Percentiles rank a stretch among this genome's conserved stretches.
phyloP scores from a whole-genome alignment of 805 yeast genomes.

The Wickerhamomyces chambardii region DNA sequence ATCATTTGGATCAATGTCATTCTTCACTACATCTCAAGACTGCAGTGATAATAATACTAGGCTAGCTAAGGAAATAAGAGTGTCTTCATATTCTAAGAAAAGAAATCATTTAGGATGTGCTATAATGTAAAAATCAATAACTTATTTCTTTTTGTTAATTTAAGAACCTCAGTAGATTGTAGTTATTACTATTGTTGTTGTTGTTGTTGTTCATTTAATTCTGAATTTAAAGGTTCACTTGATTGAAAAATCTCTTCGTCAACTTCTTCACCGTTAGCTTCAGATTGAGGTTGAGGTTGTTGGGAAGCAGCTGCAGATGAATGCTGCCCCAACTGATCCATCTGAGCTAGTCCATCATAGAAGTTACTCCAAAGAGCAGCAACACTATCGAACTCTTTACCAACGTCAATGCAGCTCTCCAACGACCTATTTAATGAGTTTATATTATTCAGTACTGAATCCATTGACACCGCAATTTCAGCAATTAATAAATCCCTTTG shows the following conservation, averaged over 20 bases:
- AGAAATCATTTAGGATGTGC: background rate
- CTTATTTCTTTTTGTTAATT: no score
- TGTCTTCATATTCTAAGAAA: background rate
- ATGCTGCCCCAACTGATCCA: no score
- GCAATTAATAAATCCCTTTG: conserved; percentile 51
- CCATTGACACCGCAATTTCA: conserved; percentile 52
- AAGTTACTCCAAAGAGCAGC: conserved; percentile 64
- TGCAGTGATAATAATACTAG: no score
- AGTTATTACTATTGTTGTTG: no score
- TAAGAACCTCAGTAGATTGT: no score
- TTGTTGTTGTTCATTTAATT: conserved; percentile 5
- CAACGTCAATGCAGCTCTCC: conserved; percentile 61
- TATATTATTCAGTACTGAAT: conserved; percentile 53
- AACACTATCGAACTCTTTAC: conserved; percentile 67
- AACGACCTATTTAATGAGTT: conserved; percentile 60
- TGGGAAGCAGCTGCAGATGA: no score
- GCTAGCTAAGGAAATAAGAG: background rate
- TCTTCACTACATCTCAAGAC: no score
- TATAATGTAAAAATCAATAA: background rate
- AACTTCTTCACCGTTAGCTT: no score
- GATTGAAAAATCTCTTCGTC: no score
- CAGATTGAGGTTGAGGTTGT: no score
- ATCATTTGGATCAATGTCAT: no score
- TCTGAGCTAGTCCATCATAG: conserved; percentile 40
- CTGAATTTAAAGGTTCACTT: no score